A percentile compares a stretch with the other conserved stretches of the same genome.
These are phyloP conservation scores for Haplosporangium sp. DNA, from an alignment of 371 early-diverging fungal species.

Conservation along the genomic window DNA sequence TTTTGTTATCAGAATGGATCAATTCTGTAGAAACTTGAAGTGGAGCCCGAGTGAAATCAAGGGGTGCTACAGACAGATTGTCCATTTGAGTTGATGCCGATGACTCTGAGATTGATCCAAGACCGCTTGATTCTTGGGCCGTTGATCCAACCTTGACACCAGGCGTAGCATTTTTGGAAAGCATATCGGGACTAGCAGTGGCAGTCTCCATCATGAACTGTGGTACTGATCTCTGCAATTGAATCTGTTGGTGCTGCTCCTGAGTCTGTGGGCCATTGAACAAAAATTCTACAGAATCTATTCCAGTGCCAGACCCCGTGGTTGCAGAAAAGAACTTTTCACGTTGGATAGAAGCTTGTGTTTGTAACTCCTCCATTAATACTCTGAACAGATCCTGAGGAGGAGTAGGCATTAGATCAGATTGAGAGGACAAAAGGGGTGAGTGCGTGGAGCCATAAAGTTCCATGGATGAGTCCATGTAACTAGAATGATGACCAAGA, in stretches of 20 bases:
- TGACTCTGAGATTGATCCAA: neutral
- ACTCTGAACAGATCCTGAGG: conserved; percentile 42
- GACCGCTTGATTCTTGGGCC: neutral
- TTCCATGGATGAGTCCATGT: conserved; percentile 39
- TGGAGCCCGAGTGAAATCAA: conserved; percentile 1
- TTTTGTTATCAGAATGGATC: neutral
- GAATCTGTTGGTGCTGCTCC: conserved; percentile 7
- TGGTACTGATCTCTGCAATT: conserved; percentile 14
- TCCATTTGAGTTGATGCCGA: conserved; percentile 9
- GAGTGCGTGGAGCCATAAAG: conserved; percentile 29
- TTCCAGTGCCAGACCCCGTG: conserved; percentile 26
- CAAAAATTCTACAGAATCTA: conserved; percentile 44
- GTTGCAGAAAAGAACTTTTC: conserved; percentile 45
- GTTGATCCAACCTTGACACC: neutral
- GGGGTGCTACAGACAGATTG: neutral
- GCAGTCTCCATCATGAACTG: conserved; percentile 16
- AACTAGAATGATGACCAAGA: conserved; percentile 8
- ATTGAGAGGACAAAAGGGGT: conserved; percentile 16
- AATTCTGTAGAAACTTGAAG: neutral
- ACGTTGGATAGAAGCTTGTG: conserved; percentile 39
- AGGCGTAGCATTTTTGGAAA: neutral
- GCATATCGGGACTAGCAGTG: conserved; percentile 1
- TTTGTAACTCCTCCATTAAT: conserved; percentile 43
- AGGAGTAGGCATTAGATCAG: conserved; percentile 12
- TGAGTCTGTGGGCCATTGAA: conserved; percentile 32